Conservation (phyloP, 345 rosid genomes). For the Populus simonii region DNA sequence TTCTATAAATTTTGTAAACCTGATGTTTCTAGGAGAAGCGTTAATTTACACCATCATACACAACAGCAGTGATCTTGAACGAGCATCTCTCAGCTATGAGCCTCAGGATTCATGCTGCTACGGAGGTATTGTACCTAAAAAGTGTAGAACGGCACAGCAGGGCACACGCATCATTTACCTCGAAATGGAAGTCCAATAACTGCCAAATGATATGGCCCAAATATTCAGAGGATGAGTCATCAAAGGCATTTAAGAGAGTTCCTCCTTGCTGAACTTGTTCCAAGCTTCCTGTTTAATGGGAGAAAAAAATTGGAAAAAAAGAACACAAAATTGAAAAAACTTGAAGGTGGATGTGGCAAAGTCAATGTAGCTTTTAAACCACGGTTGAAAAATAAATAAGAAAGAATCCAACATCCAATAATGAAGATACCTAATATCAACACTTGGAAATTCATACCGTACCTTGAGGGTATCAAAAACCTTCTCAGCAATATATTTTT, state of each 20-base stretch:
- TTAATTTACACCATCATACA: slow-evolving; percentile 5
- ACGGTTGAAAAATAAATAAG: background rate
- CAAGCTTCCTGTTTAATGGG: slow-evolving; percentile 52
- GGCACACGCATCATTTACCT: background rate
- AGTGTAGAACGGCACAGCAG: background rate
- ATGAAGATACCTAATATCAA: background rate
- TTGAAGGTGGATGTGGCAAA: background rate
- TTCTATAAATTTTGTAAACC: background rate
- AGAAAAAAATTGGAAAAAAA: background rate
- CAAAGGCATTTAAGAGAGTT: slow-evolving; percentile 35
- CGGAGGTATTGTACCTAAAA: background rate
- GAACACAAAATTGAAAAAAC: background rate
- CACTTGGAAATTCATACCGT: background rate
- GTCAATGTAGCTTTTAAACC: background rate
- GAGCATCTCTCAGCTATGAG: background rate
- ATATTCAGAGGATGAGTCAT: background rate
- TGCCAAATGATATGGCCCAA: background rate
- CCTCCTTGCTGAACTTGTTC: slow-evolving; percentile 56
- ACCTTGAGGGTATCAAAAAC: slow-evolving; percentile 97
- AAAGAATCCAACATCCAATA: background rate
- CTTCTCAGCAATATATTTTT: slow-evolving; percentile 89
- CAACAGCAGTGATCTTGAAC: background rate
- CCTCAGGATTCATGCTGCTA: background rate
- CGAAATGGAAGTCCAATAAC: background rate
- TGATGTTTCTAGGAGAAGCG: background rate